Conservation (phyloP, 2,329 filamentous ascomycete species). For the Alternaria sp. region DNA sequence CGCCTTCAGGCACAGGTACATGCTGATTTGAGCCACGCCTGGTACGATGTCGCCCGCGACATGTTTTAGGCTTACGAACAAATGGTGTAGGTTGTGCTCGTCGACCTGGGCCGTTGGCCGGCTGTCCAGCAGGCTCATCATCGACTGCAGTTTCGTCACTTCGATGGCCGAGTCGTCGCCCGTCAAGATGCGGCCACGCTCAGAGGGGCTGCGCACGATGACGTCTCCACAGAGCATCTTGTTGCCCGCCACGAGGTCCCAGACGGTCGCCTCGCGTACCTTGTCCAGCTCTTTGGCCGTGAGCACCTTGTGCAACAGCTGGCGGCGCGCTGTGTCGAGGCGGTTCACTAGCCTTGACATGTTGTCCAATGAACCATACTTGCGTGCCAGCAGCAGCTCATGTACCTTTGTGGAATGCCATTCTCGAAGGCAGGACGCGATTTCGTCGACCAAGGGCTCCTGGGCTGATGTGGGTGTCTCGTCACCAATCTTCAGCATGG, state of each 20-base stretch:
- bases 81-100: constrained; percentile 78
- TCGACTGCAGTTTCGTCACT: constrained; percentile 87
- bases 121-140: constrained; percentile 92
- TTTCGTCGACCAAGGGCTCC: constrained; percentile 95
- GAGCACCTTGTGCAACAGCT: constrained; percentile 92
- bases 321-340: constrained; percentile 85
- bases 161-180: constrained; percentile 93
- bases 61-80: constrained; percentile 83
- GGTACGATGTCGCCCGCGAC: constrained; percentile 80
- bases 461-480: constrained; percentile 89
- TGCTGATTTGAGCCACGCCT: constrained; percentile 72
- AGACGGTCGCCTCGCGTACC: constrained; percentile 88
- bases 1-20: constrained; percentile 78
- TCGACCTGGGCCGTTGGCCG: constrained; percentile 74
- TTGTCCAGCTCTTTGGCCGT: constrained; percentile 83
- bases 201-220: constrained; percentile 87
- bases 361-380: constrained; percentile 82
- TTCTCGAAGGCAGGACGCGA: constrained; percentile 93
- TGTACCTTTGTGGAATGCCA: constrained; percentile 99
- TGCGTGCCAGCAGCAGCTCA: constrained; percentile 81
- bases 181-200: constrained; percentile 84
- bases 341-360: constrained; percentile 81
- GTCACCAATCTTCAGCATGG: constrained; percentile 97
- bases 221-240: constrained; percentile 93
- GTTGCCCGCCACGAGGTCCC: constrained; percentile 93